Percentiles rank a stretch among this genome's conserved stretches.
Evolutionary conservation across 2,329 filamentous ascomycete genomes (phyloP).

Genomic region (Decorospora gaudefroyi): DNA sequence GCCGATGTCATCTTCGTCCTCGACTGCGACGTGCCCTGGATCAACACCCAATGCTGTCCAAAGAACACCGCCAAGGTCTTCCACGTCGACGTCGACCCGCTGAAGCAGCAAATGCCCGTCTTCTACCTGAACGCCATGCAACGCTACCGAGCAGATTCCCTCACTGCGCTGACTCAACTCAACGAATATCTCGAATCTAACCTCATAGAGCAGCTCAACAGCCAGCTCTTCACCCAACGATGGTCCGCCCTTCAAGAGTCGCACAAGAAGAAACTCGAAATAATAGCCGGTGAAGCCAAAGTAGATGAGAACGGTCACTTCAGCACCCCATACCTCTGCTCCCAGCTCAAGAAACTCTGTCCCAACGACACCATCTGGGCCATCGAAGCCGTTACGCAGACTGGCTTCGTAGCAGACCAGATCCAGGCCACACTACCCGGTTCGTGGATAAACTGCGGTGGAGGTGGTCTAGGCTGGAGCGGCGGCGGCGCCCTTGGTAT

Average conservation of each 20-base stretch:
- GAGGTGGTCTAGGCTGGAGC: slow-evolving; percentile 79
- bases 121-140: slow-evolving; percentile 61
- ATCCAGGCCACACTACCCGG: slow-evolving; percentile 69
- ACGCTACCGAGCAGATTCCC: slow-evolving; percentile 57
- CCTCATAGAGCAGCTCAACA: slow-evolving; percentile 46
- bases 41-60: slow-evolving; percentile 73
- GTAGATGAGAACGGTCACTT: slow-evolving; percentile 67
- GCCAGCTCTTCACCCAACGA: slow-evolving; percentile 51
- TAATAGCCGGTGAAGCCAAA: slow-evolving; percentile 62
- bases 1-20: slow-evolving; percentile 85
- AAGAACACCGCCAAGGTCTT: slow-evolving; percentile 61
- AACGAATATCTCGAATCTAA: slow-evolving; percentile 61
- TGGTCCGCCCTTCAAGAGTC: slow-evolving; percentile 61
- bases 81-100: slow-evolving; percentile 68
- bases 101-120: slow-evolving; percentile 66
- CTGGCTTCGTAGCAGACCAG: slow-evolving; percentile 69
- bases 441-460: slow-evolving; percentile 80
- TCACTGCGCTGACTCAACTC: slow-evolving; percentile 69
- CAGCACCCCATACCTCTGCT: slow-evolving; percentile 62
- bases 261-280: slow-evolving; percentile 63
- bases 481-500: slow-evolving; percentile 75
- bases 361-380: slow-evolving; percentile 73
- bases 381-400: slow-evolving; percentile 78
- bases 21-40: slow-evolving; percentile 93
- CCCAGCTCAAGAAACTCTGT: slow-evolving; percentile 60